These are phyloP conservation scores for Lodderomyces beijingensis DNA, from an alignment of 1,139 yeast species.

Conservation along the genomic window DNA sequence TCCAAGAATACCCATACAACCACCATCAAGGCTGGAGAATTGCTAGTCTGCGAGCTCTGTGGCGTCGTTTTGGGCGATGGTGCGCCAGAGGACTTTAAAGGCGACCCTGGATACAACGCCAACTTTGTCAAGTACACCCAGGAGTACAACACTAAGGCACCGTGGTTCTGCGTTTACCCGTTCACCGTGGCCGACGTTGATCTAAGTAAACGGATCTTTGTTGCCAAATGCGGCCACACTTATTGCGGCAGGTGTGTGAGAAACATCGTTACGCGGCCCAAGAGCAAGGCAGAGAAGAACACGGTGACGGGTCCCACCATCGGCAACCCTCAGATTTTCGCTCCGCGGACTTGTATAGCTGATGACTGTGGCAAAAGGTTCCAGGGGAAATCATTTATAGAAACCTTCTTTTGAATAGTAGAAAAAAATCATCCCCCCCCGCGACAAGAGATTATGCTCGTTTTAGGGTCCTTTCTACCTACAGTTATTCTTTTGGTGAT, in stretches of 20 bases:
- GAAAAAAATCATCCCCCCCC: too few relatives aligned
- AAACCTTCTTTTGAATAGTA: constrained; percentile 29
- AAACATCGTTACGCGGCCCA: constrained; percentile 14
- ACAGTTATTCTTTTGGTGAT: too few relatives aligned
- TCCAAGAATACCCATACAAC: constrained; percentile 34
- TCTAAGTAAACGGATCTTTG: constrained; percentile 64
- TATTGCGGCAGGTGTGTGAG: constrained; percentile 51
- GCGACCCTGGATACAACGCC: constrained; percentile 26
- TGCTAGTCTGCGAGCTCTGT: constrained; percentile 63
- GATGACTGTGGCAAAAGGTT: constrained; percentile 34
- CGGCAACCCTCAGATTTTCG: constrained; percentile 41
- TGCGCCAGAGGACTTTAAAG: constrained; percentile 48
- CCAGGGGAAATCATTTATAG: constrained; percentile 33
- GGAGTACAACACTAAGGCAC: constrained; percentile 46
- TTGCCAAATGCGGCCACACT: constrained; percentile 76
- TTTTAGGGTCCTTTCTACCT: too few relatives aligned
- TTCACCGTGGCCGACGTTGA: constrained; percentile 55
- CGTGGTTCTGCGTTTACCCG: constrained; percentile 54
- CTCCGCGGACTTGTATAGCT: constrained; percentile 49
- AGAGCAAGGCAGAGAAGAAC: constrained; percentile 12
- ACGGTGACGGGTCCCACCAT: constrained; percentile 22
- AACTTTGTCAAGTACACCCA: constrained; percentile 24
- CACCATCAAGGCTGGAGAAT: constrained; percentile 15
- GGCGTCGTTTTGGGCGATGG: constrained; percentile 71
- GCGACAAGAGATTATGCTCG: too few relatives aligned